These are phyloP conservation scores for Ochetophila trinervis DNA, from an alignment of 306 rosid species.

Conservation along the genomic window DNA sequence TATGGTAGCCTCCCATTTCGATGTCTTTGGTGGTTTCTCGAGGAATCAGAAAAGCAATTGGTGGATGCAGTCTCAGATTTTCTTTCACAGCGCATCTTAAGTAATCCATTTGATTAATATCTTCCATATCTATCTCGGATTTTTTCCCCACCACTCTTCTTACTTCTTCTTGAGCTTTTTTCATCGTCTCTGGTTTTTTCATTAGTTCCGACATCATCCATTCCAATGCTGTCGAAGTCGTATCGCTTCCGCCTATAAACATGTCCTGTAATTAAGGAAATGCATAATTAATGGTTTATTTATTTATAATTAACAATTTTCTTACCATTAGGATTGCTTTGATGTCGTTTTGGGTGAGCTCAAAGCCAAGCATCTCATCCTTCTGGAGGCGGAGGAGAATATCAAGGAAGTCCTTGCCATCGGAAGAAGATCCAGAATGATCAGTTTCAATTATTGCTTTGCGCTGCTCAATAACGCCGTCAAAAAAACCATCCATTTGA, in stretches of 20 bases:
- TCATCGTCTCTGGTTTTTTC: constrained; percentile 40
- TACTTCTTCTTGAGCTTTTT: constrained; percentile 54
- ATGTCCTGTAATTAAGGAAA: constrained; percentile 42
- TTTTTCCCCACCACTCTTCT: constrained; percentile 47
- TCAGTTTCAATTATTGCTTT: not conserved
- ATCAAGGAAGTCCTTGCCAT: constrained; percentile 25
- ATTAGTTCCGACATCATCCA: constrained; percentile 55
- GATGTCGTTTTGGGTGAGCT: constrained; percentile 15
- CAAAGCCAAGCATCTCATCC: not conserved
- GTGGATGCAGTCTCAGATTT: constrained; percentile 47
- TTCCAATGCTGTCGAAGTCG: constrained; percentile 27
- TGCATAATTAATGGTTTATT: not conserved
- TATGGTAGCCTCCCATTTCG: constrained; percentile 33
- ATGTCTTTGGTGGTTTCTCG: constrained; percentile 24
- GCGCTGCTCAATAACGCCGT: not conserved
- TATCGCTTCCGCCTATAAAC: constrained; percentile 39
- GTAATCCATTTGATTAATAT: constrained; percentile 40
- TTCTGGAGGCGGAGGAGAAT: constrained; percentile 32
- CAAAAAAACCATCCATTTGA: not conserved
- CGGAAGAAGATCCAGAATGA: not conserved
- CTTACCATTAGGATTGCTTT: constrained; percentile 15
- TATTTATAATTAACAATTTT: too few relatives aligned
- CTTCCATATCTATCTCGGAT: constrained; percentile 30
- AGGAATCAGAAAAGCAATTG: constrained; percentile 39
- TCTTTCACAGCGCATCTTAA: constrained; percentile 50